Conservation (phyloP, 176 grass and related monocot genomes). For the Phoenix dactylifera region DNA sequence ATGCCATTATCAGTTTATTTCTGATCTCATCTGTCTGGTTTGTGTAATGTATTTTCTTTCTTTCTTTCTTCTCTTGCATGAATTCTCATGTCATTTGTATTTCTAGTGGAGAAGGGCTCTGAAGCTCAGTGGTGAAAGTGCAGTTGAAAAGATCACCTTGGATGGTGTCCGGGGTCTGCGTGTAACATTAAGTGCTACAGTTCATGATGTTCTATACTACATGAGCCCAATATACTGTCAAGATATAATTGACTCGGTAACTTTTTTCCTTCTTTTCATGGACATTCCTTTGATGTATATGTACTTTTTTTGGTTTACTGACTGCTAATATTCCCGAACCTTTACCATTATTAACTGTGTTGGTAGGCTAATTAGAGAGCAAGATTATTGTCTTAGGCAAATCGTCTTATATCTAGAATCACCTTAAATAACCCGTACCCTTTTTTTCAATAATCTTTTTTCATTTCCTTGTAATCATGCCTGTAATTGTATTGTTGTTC, state of each 20-base stretch:
- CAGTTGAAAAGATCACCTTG: conserved; percentile 87
- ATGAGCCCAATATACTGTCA: conserved; percentile 99
- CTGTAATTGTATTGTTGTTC: no score
- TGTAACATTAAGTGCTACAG: conserved; percentile 71
- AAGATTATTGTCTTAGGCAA: no score
- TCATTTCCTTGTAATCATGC: no score
- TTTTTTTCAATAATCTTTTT: no score
- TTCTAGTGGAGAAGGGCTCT: conserved; percentile 83
- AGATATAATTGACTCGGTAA: conserved; percentile 95
- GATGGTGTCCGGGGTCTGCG: conserved; percentile 92
- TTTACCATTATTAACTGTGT: no score
- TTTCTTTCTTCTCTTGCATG: conserved; percentile 7
- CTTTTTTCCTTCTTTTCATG: conserved; percentile 19
- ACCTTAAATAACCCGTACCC: no score
- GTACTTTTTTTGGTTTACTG: conserved; percentile 1
- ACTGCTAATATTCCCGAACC: neutral
- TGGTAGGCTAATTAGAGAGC: no score
- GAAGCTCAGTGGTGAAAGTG: conserved; percentile 76
- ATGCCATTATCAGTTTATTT: no score
- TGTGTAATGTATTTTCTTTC: neutral
- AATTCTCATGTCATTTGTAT: neutral
- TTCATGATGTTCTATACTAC: conserved; percentile 98
- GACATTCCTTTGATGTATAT: neutral
- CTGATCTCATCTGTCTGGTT: neutral
- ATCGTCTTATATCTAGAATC: no score